A percentile compares a stretch with the other conserved stretches of the same genome.
These are phyloP conservation scores for Phytopythium litorale DNA, from an alignment of 352 stramenopile genomes.

Conservation along the genomic window DNA sequence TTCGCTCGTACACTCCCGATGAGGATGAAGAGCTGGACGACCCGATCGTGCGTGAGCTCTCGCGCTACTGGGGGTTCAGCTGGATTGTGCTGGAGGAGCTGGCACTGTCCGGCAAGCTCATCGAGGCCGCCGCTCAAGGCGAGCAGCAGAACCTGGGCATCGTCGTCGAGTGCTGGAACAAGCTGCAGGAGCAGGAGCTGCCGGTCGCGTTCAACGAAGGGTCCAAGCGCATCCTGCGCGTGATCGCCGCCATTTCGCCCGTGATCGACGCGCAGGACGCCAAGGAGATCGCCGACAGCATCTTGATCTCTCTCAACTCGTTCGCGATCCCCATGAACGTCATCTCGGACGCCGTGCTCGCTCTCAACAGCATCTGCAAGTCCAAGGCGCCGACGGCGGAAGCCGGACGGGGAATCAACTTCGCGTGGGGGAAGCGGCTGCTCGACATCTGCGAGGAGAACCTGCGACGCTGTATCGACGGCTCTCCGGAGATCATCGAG, in stretches of 20 bases:
- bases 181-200: slow-evolving; percentile 62
- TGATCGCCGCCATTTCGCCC: slow-evolving; percentile 69
- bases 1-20: slow-evolving; percentile 27
- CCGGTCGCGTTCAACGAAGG: slow-evolving; percentile 66
- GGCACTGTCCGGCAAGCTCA: slow-evolving; percentile 49
- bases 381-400: slow-evolving; percentile 49
- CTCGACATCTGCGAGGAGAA: slow-evolving; percentile 61
- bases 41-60: slow-evolving; percentile 21
- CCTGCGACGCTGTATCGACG: slow-evolving; percentile 59
- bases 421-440: slow-evolving; percentile 62
- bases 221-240: slow-evolving; percentile 78
- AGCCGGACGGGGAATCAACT: slow-evolving; percentile 55
- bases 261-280: slow-evolving; percentile 72
- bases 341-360: slow-evolving; percentile 68
- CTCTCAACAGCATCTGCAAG: slow-evolving; percentile 78
- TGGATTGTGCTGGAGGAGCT: slow-evolving; percentile 84
- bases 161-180: slow-evolving; percentile 82
- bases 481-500: slow-evolving; percentile 37
- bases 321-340: slow-evolving; percentile 81
- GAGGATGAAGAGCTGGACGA: slow-evolving; percentile 35
- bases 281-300: slow-evolving; percentile 69
- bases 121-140: slow-evolving; percentile 38
- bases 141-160: slow-evolving; percentile 62
- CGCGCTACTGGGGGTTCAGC: slow-evolving; percentile 73
- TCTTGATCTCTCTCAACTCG: slow-evolving; percentile 63